Evolutionary conservation across 2,329 filamentous ascomycete species (phyloP), one percentile per base, ranked within the genome.

Genomic region (Cladophialophora immunda): DNA sequence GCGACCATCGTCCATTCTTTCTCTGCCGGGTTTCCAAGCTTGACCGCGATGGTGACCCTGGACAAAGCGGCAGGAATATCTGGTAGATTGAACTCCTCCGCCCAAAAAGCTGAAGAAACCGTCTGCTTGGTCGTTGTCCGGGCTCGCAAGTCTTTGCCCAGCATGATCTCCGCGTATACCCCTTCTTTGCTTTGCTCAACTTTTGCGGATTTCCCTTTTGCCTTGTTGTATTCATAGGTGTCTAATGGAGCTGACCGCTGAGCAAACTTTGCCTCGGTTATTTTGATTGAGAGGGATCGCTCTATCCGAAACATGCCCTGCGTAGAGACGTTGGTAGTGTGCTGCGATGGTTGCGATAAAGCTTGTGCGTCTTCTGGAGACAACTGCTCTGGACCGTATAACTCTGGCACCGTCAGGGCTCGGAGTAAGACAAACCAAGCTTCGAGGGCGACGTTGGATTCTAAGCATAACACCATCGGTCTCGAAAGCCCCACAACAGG

Each of bases 341-440:
- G 50, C 11, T 38, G 30, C 6, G 58, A 61, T 25, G 58, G 29
- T 32, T 54, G 29, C 29, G 58, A 53, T 25, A 22, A 25, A 76
- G 64, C 75, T 68, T 34, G 71, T 60, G 9, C 73, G 64, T 17
- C 68, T 17, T 68, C 63, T 5, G 58, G 25, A 57, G 38, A 45
- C 9, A 71, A 72, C 65, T 82, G 80, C 68, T 86, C 85, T n/a
- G 86, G 86, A 1, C 89, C 92, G 76, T 97, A 98, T 13, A 98
- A 84, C 73, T 97, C 93, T 0, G 95, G 94, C 54, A 97, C 90
- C 0, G 94, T 93, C 77, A 97, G 97, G 0, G 94, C 93, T 69
- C 94, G 88, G 32, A 99, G 79, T 9, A 99, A 82, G 6, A 97
- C 94, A 74, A 97, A 94, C 95, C 95, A 99, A 13, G 97, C 95